These are phyloP conservation scores for Boletus tomentosulus DNA, from an alignment of 768 basidiomycete species.

Conservation along the genomic window DNA sequence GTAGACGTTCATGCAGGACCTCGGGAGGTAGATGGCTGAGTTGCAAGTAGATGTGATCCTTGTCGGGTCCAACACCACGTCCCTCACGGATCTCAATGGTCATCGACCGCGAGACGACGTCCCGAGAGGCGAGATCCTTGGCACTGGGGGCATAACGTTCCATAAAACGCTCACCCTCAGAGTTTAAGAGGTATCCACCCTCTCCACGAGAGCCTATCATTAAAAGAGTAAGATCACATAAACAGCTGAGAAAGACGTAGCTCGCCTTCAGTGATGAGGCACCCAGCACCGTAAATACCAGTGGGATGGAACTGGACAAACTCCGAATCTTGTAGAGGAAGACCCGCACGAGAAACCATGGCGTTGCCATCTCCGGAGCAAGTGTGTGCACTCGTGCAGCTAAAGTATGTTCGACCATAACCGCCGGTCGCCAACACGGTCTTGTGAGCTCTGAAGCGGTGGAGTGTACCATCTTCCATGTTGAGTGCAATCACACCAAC, in stretches of 20 bases:
- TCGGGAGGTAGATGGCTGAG: slow-evolving; percentile 96
- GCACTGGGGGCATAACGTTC: slow-evolving; percentile 99
- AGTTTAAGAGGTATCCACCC: slow-evolving; percentile 97
- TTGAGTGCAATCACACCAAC: slow-evolving; percentile 98
- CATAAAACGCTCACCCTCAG: slow-evolving; percentile 99
- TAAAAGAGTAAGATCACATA: background rate
- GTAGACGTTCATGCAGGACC: slow-evolving; percentile 92
- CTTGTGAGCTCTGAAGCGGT: slow-evolving; percentile 97
- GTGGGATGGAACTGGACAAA: slow-evolving; percentile 99
- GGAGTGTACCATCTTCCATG: slow-evolving; percentile 99
- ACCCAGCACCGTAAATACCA: slow-evolving; percentile 98
- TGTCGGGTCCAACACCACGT: slow-evolving; percentile 97
- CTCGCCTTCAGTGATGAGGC: slow-evolving; percentile 94
- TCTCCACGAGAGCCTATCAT: slow-evolving; percentile 90
- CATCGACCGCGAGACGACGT: slow-evolving; percentile 99
- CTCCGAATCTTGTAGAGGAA: slow-evolving; percentile 95
- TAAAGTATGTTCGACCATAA: slow-evolving; percentile 97
- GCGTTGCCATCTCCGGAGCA: slow-evolving; percentile 99
- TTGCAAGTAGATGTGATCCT: slow-evolving; percentile 95
- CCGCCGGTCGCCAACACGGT: slow-evolving; percentile 98
- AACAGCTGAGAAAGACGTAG: background rate
- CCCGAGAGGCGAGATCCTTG: slow-evolving; percentile 98
- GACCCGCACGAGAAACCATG: slow-evolving; percentile 94
- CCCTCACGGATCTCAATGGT: slow-evolving; percentile 98
- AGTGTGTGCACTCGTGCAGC: slow-evolving; percentile 97